These are phyloP conservation scores for Coemansia sp. DNA, from an alignment of 192 early-diverging fungal species.

Conservation along the genomic window DNA sequence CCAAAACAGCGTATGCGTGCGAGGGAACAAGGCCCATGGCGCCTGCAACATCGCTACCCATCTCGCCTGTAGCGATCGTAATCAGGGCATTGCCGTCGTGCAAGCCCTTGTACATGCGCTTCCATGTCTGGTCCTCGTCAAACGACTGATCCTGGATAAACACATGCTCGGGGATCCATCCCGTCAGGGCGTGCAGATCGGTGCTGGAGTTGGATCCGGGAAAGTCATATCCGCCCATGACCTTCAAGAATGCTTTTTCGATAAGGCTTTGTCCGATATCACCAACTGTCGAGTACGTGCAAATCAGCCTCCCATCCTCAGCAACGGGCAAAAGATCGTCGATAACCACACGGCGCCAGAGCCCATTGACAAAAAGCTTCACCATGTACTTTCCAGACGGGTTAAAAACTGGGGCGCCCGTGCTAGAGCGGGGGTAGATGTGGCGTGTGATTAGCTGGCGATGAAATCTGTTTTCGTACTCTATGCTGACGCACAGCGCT, in stretches of 20 bases:
- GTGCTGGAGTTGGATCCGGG: constrained; percentile 94
- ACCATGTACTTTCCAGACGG: constrained; percentile 88
- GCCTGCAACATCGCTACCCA: constrained; percentile 66
- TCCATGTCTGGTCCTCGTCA: constrained; percentile 71
- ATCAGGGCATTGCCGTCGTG: constrained; percentile 74
- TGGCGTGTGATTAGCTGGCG: constrained; percentile 84
- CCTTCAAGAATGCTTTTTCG: constrained; percentile 95
- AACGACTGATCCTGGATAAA: constrained; percentile 75
- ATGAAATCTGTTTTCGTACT: constrained; percentile 72
- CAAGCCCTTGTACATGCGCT: constrained; percentile 67
- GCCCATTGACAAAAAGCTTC: constrained; percentile 85
- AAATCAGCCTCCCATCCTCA: constrained; percentile 74
- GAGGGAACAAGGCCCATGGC: constrained; percentile 78
- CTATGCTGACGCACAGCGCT: constrained; percentile 81
- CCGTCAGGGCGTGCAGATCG: constrained; percentile 86
- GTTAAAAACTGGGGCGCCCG: constrained; percentile 78
- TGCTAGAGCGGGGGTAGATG: constrained; percentile 81
- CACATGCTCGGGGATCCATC: constrained; percentile 93
- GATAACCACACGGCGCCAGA: constrained; percentile 78
- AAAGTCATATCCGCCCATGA: constrained; percentile 95
- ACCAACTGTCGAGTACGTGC: constrained; percentile 75
- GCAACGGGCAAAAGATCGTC: constrained; percentile 87
- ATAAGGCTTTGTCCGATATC: constrained; percentile 68
- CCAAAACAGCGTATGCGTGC: constrained; percentile 89
- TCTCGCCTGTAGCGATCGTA: constrained; percentile 83